phyloP scores from a whole-genome alignment of 139 green algal genomes.

The Desmodesmus armatus region DNA sequence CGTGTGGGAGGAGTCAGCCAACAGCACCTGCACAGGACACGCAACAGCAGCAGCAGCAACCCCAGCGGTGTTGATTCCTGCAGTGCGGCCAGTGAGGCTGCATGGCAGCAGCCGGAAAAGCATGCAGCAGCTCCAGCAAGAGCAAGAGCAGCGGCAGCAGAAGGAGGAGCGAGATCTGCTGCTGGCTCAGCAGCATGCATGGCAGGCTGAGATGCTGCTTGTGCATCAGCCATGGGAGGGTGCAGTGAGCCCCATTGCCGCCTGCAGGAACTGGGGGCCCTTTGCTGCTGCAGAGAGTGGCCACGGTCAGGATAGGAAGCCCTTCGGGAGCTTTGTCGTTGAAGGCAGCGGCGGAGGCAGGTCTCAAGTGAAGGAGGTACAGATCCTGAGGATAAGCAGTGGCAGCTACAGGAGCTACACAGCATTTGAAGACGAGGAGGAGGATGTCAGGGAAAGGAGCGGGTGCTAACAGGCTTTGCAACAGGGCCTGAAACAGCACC shows the following conservation, averaged over 20 bases:
- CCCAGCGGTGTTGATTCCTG: not conserved
- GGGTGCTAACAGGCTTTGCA: no score
- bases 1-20: not conserved
- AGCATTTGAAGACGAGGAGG: no score
- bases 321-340: no score
- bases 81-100: not conserved
- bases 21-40: not conserved
- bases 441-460: no score
- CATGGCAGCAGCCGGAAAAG: not conserved
- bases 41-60: not conserved
- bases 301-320: no score
- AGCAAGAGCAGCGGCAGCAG: not conserved
- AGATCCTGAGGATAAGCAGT: constrained; percentile 7
- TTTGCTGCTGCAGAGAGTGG: not conserved
- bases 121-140: not conserved
- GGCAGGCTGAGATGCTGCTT: constrained; percentile 11
- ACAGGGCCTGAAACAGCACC: no score
- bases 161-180: not conserved
- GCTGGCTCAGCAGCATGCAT: constrained; percentile 27
- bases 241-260: constrained; percentile 16
- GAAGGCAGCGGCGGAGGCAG: not conserved
- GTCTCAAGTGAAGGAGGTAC: not conserved
- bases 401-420: not conserved
- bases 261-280: no score
- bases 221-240: constrained; percentile 25